phyloP scores from a whole-genome alignment of 805 yeast genomes.

The Candida peoriensis region DNA sequence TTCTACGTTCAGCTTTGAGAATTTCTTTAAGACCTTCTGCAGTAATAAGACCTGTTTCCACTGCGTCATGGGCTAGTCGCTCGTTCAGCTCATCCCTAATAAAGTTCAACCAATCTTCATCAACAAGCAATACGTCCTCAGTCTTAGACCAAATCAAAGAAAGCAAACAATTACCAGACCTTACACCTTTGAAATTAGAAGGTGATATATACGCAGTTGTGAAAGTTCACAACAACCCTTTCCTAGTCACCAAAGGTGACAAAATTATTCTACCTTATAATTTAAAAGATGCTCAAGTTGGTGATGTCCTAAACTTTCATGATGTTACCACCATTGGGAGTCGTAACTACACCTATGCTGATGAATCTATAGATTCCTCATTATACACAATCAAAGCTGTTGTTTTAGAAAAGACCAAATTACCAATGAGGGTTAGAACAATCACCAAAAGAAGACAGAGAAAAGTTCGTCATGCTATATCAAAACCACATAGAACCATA shows the following conservation, averaged over 20 bases:
- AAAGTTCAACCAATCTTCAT: not conserved
- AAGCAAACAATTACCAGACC: constrained; percentile 30
- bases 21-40: too few relatives aligned
- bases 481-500: constrained; percentile 72
- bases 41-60: constrained; percentile 1
- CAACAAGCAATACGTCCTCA: too few relatives aligned
- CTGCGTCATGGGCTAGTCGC: not conserved
- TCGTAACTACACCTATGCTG: constrained; percentile 67
- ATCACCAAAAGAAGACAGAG: constrained; percentile 78
- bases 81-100: not conserved
- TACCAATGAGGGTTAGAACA: constrained; percentile 67
- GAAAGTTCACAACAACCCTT: constrained; percentile 77
- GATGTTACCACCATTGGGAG: constrained; percentile 83
- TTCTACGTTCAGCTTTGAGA: too few relatives aligned
- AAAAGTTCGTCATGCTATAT: constrained; percentile 59
- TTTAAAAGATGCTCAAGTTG: constrained; percentile 71
- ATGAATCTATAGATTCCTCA: constrained; percentile 46
- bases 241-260: constrained; percentile 90
- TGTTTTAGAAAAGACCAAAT: constrained; percentile 83
- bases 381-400: constrained; percentile 63
- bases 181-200: constrained; percentile 61
- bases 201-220: constrained; percentile 76
- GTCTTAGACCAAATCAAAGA: too few relatives aligned
- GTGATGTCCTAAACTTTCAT: constrained; percentile 71
- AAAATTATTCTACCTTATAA: constrained; percentile 72